phyloP scores from a whole-genome alignment of 148 eudicot genomes.

The Chenopodium suecicum region DNA sequence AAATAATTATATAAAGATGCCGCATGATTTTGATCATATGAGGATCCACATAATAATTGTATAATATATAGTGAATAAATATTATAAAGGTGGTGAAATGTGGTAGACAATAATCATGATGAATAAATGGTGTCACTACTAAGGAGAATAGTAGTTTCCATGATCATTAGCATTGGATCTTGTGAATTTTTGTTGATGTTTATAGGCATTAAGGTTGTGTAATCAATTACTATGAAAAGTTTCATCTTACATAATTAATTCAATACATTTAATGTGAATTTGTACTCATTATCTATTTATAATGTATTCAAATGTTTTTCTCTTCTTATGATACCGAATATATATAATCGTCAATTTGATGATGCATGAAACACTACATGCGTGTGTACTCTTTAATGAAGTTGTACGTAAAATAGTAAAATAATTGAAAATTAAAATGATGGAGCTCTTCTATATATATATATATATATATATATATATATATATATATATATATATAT shows the following conservation, averaged over 20 bases:
- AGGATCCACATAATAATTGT: constrained; percentile 27
- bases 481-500: too few species aligned
- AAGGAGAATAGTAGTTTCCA: constrained; percentile 12
- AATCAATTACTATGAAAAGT: constrained; percentile 15
- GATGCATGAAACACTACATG: too few species aligned
- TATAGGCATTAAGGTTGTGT: not conserved
- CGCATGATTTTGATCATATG: constrained; percentile 22
- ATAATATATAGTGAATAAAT: constrained; percentile 14
- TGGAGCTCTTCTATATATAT: too few species aligned
- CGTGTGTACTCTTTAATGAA: too few species aligned
- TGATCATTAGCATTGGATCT: constrained; percentile 8
- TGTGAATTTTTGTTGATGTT: constrained; percentile 17
- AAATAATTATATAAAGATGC: not conserved
- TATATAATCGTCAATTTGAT: too few species aligned
- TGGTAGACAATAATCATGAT: constrained; percentile 22
- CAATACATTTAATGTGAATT: too few species aligned
- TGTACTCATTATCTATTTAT: too few species aligned
- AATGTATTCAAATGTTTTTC: too few species aligned
- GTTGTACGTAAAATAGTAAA: too few species aligned
- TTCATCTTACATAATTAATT: not conserved
- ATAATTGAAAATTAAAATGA: too few species aligned
- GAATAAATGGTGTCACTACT: constrained; percentile 11
- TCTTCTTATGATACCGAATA: too few species aligned
- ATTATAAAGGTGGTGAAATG: constrained; percentile 14
- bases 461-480: too few species aligned